Evolutionary conservation across 257 asterid species (phyloP), one percentile per base, ranked within the genome.

Genomic region (Phtheirospermum japonicum): DNA sequence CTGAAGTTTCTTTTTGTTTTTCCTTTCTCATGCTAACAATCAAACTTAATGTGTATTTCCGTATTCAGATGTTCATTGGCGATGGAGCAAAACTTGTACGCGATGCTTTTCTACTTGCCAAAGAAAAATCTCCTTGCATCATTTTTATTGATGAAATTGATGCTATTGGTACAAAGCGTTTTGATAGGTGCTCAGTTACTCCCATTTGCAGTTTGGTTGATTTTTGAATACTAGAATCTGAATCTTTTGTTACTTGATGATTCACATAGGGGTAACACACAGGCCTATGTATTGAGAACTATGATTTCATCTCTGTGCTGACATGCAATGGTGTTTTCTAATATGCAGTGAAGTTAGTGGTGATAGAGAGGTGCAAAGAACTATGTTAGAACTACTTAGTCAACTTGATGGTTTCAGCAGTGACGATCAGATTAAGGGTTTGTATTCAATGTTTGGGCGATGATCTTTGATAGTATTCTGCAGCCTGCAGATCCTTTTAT

Each of bases 11-110:
- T 49, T 14, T 49, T 48, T 1, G 54, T 18, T 18, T 13, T 45
- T 18, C 28, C 2, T 10, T 16, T 17, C 13, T 18, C 51, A 46
- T 64, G 16, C 17, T 52, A 11, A 28, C 49, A 68, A 72, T 39
- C 33, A 13, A 72, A 49, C 32, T 71, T 11, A 31, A 42, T 66
- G 48, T 54, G 10, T 71, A 75, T 10, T 60, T 57, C 6, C 68
- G 73, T 56, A 48, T 75, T 8, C 70, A 90, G 97, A 87, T 83
- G 95, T 90, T 85, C 80, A 87, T 85, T 60, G 95, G 95, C 50
- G 92, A 87, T 67, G 95, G 95, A 65, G 94, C 97, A 45, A 90
- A 90, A 71, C 91, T 90, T 73, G 98, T 88, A 14, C 94, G 98
- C 39, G 96, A 85, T 80, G 98, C 98, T 51, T 90, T 90, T 48